Base-by-base conservation (phyloP, 345 rosid genomes). In the Eucalyptus regnans region DNA sequence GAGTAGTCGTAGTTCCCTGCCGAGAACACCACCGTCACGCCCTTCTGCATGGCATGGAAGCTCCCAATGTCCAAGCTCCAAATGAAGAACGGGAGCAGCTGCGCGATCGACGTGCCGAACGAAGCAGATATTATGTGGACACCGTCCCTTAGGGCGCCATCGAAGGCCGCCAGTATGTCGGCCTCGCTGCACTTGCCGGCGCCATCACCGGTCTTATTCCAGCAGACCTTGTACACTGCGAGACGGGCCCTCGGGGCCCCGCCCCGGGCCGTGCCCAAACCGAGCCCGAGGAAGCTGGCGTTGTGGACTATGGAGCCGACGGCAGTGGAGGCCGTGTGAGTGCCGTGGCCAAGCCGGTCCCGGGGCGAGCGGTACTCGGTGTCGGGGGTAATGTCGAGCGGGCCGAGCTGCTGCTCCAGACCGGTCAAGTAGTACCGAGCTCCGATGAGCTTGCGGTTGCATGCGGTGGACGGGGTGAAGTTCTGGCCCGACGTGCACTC, bases 371-470 rank as follows among this genome's bases (percentile, higher is more conserved):
- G 86, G 87, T 95, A 94, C 89, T 96, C 96, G 5, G 85, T 60
- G 88, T 89, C 90, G 66, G 89, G 87, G 31, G 66, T 90, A 6
- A 33, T 49, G 88, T 93, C 88, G 20, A 95, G 88, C 6, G 89
- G 88, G 9, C 95, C 94, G 22, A 31, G 91, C 33, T 87, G 84
- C 88, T 91, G 89, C 80, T 94, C 96, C 49, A 91, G 90, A 10
- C 97, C 97, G 86, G 87, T 91, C 37, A 93, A 88, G 89, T 95
- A 95, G 93, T 92, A 96, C 41, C 95, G 95, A 31, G 99, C 97
- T 4, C 99, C 97, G 11, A 95, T 93, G 87, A 95, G 71, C 91
- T 95, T 95, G 79, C 91, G 91, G 83, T 96, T 96, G 91, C 98
- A 96, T 25, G 90, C 93, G 41, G 85, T 86, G 68, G 86, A 49